Base-by-base conservation (phyloP, 495 filamentous ascomycete species). In the Aspergillus haitiensis region DNA sequence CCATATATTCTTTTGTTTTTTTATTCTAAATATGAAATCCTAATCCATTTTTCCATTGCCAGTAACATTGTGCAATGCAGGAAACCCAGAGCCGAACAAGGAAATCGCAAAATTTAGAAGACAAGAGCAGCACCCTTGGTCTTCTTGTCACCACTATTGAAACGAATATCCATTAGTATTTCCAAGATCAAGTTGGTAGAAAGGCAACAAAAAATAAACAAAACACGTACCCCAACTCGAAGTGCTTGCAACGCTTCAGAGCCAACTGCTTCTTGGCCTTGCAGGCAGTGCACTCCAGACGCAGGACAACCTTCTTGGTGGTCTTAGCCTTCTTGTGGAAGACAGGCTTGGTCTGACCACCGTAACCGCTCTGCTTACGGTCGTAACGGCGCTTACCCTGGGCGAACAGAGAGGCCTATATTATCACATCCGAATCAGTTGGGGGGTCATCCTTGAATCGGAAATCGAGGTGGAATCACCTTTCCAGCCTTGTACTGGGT, bases 321-420 rank as follows among this genome's bases (percentile, higher is more conserved):
- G 95, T 98, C 88, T 99, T 99, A 63, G 95, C 95, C 86, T 97
- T 97, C 88, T 98, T 98, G 89, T 97, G 93, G 88, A 99, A 97
- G 70, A 97, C 91, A 67, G 92, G 92, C 83, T 98, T 98, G 64
- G 94, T 98, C 83, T 98, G 94, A 88, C 94, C 94, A 88, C 95
- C 94, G 82, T 97, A 98, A 86, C 94, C 78, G 73, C 88, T 91
- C 84, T 99, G 95, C 84, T 99, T 99, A 75, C 95, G 88, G 83
- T 98, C 94, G 85, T 99, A 99, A 88, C 94, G 93, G 79, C 94
- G 90, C 88, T 98, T 99, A 86, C 94, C 94, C 86, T 97, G 93
- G 68, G 93, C 92, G 82, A 90, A 94, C 31, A 92, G 82, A 64
- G 93, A 96, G 72, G 91, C 91, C 90, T 93, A 75, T 65, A 27